A percentile compares a stretch with the other conserved stretches of the same genome.
phyloP scores from a whole-genome alignment of 139 green algal species.

The Micractinium conductrix region DNA sequence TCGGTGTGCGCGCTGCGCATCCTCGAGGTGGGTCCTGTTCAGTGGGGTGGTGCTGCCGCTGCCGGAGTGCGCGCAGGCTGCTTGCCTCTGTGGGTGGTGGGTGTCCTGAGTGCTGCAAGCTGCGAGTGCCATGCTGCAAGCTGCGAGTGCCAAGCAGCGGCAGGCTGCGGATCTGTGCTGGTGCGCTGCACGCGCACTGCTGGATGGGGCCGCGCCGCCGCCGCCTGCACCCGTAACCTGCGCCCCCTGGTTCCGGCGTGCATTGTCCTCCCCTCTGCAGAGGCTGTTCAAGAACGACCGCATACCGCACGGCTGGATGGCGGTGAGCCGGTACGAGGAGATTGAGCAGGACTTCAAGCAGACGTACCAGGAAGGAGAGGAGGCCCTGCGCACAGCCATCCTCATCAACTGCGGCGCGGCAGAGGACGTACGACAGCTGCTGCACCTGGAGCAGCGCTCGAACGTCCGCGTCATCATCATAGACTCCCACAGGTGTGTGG shows the following conservation, averaged over 20 bases:
- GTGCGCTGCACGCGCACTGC: neutral
- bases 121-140: neutral
- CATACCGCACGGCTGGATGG: conserved; percentile 47
- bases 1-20: conserved; percentile 73
- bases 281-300: conserved; percentile 49
- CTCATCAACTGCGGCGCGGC: conserved; percentile 90
- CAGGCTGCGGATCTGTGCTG: neutral
- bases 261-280: neutral
- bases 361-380: conserved; percentile 19
- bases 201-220: neutral
- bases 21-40: conserved; percentile 61
- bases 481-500: conserved; percentile 72
- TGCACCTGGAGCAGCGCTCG: conserved; percentile 35
- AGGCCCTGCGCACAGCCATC: conserved; percentile 70
- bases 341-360: conserved; percentile 32
- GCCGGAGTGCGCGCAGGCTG: no score
- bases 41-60: neutral
- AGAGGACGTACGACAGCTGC: conserved; percentile 63
- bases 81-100: neutral
- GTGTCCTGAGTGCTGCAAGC: neutral
- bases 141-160: neutral
- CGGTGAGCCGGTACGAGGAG: conserved; percentile 50
- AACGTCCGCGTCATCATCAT: conserved; percentile 81
- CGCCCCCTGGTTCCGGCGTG: neutral
- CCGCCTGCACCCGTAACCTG: neutral